A percentile compares a stretch with the other conserved stretches of the same genome.
Evolutionary conservation across 1,284 basidiomycete species (phyloP).

Genomic region (Lentinula novae-zelandiae): DNA sequence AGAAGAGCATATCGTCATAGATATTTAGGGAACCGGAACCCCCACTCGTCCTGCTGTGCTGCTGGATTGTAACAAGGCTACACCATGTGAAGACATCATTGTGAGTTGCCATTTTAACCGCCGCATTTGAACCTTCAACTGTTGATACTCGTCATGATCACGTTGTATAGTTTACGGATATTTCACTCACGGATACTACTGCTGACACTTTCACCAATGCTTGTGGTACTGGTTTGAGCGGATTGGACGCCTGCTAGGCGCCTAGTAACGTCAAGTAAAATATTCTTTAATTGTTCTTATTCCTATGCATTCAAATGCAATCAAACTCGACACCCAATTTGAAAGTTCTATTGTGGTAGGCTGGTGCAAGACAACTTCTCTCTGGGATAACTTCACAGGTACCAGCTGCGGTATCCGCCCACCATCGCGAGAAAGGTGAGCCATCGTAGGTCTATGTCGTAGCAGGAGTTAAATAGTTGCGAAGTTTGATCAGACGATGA

Average conservation of each 20-base stretch:
- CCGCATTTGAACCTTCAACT: background rate
- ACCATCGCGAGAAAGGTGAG: no score
- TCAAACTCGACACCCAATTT: background rate
- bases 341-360: no score
- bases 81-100: slow-evolving; percentile 17
- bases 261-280: no score
- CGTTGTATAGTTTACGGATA: slow-evolving; percentile 9
- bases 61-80: slow-evolving; percentile 19
- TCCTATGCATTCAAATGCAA: background rate
- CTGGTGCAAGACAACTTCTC: no score
- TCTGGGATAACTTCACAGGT: no score
- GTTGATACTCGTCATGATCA: background rate
- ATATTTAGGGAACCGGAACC: slow-evolving; percentile 17
- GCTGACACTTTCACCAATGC: slow-evolving; percentile 17
- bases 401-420: no score
- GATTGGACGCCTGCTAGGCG: slow-evolving; percentile 14
- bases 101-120: slow-evolving; percentile 4
- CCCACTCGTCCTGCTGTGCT: slow-evolving; percentile 18
- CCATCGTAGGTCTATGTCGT: no score
- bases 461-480: no score
- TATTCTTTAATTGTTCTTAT: background rate
- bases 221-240: slow-evolving; percentile 16
- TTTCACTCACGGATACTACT: slow-evolving; percentile 11
- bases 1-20: no score
- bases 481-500: no score